Evolutionary conservation across 495 filamentous ascomycete species (phyloP).

Genomic region (Darksidea phi): DNA sequence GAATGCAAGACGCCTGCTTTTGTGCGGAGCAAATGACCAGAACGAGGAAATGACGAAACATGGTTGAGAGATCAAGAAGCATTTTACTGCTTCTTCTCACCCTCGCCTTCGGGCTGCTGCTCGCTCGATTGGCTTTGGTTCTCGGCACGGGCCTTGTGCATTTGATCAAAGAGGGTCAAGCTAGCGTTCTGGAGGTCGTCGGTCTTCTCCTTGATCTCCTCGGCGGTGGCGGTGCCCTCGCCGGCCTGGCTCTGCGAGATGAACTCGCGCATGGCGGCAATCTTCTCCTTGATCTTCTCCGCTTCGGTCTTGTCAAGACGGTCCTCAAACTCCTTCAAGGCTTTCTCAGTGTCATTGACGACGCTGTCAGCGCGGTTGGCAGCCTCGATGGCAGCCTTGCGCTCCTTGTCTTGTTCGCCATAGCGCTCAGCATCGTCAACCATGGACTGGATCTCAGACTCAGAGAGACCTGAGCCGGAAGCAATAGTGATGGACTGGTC

Average conservation of each 20-base stretch:
- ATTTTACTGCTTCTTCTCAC: constrained; percentile 83
- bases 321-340: constrained; percentile 92
- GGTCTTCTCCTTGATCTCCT: constrained; percentile 94
- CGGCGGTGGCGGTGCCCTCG: constrained; percentile 78
- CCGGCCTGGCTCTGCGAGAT: constrained; percentile 93
- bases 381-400: constrained; percentile 89
- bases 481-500: constrained; percentile 98
- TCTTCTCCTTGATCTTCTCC: constrained; percentile 91
- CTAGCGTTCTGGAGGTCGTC: constrained; percentile 95
- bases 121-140: constrained; percentile 52
- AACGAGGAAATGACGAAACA: constrained; percentile 13
- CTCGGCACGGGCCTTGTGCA: constrained; percentile 82
- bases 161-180: constrained; percentile 98
- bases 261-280: constrained; percentile 80
- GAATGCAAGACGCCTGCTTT: constrained; percentile 36
- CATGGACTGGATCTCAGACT: constrained; percentile 92
- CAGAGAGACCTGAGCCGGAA: constrained; percentile 95
- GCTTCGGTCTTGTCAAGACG: constrained; percentile 96
- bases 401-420: constrained; percentile 91
- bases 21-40: constrained; percentile 16
- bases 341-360: constrained; percentile 96
- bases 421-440: constrained; percentile 97
- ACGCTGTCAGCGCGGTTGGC: constrained; percentile 97
- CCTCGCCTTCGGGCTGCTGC: constrained; percentile 51
- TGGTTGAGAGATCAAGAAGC: constrained; percentile 2